Conservation (phyloP, 768 basidiomycete genomes). For the Suillus variegatus region DNA sequence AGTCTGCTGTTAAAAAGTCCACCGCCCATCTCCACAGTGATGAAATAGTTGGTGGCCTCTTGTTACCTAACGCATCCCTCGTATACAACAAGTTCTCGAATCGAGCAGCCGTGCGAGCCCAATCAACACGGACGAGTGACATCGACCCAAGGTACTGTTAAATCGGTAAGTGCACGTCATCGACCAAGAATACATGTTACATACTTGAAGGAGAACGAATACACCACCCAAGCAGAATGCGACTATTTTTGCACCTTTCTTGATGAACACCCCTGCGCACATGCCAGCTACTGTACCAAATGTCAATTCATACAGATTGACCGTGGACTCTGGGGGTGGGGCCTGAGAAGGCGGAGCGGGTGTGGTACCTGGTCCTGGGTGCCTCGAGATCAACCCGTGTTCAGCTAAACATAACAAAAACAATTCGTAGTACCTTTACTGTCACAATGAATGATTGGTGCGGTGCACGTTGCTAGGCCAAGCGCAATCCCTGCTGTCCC, state of each 20-base stretch:
- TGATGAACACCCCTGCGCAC: conserved; percentile 91
- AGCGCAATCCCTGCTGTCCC: conserved; percentile 46
- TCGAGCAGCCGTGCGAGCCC: conserved; percentile 59
- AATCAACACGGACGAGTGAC: conserved; percentile 78
- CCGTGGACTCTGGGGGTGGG: conserved; percentile 66
- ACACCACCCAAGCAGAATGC: conserved; percentile 90
- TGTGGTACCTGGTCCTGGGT: conserved; percentile 9
- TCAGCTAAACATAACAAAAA: conserved; percentile 9
- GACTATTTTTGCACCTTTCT: conserved; percentile 85
- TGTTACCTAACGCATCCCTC: conserved; percentile 53
- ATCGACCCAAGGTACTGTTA: conserved; percentile 76
- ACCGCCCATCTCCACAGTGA: conserved; percentile 68
- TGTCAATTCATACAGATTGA: conserved; percentile 79
- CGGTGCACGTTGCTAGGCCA: conserved; percentile 40
- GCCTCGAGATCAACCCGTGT: conserved; percentile 12
- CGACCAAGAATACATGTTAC: conserved; percentile 16
- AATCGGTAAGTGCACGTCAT: not conserved
- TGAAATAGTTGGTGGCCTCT: conserved; percentile 61
- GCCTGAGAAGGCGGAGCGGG: conserved; percentile 16
- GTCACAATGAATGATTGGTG: conserved; percentile 52
- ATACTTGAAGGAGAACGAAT: conserved; percentile 88
- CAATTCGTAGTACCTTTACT: conserved; percentile 34
- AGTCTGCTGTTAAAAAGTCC: conserved; percentile 89
- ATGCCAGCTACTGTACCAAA: conserved; percentile 90
- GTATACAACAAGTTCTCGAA: conserved; percentile 80